Evolutionary conservation across 2,329 filamentous ascomycete species (phyloP).

Genomic region (Epichloe sp.): DNA sequence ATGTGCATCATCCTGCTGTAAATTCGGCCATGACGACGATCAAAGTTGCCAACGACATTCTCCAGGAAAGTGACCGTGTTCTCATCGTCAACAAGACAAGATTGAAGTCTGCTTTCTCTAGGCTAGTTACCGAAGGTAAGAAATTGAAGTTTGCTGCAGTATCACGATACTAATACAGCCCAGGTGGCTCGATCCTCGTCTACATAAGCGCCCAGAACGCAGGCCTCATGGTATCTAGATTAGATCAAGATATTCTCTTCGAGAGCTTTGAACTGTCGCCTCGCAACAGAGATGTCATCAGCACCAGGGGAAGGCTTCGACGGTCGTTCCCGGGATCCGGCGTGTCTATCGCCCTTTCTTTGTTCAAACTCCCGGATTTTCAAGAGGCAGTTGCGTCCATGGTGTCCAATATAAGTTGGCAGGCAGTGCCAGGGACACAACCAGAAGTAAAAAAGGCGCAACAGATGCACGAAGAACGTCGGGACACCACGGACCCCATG

Average conservation of each 20-base stretch:
- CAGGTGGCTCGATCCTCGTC: slow-evolving; percentile 6
- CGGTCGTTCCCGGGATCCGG: slow-evolving; percentile 16
- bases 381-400: slow-evolving; percentile 8
- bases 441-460: slow-evolving; percentile 27
- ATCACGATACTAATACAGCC: not conserved
- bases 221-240: slow-evolving; percentile 14
- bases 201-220: slow-evolving; percentile 23
- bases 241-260: slow-evolving; percentile 10
- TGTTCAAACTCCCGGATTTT: slow-evolving; percentile 8
- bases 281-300: slow-evolving; percentile 14
- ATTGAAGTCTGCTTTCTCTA: not conserved
- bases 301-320: slow-evolving; percentile 16
- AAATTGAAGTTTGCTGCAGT: not conserved
- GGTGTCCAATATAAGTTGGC: slow-evolving; percentile 15
- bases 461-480: slow-evolving; percentile 21
- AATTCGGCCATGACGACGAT: not conserved
- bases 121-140: not conserved
- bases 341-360: slow-evolving; percentile 8
- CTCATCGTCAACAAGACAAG: not conserved
- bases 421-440: slow-evolving; percentile 10
- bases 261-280: slow-evolving; percentile 24
- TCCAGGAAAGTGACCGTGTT: not conserved
- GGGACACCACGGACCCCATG: slow-evolving; percentile 34
- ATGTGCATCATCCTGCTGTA: not conserved
- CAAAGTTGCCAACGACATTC: not conserved